Conservation (phyloP, 139 green algal genomes). For the Chlorella vulgaris region DNA sequence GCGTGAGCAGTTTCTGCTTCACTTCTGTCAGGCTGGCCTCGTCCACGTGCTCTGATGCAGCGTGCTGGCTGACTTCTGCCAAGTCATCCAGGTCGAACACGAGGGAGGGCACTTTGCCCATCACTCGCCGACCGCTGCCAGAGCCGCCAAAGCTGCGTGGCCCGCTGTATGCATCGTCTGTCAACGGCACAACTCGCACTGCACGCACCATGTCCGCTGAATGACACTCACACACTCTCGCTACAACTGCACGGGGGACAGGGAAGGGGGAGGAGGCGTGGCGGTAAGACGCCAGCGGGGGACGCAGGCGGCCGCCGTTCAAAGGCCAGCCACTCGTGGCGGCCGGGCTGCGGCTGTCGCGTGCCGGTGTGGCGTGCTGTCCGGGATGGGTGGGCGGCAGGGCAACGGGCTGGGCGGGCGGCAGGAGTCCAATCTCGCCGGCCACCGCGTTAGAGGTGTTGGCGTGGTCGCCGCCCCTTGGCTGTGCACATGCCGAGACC, state of each 20-base stretch:
- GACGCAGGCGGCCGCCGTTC: too few relatives aligned
- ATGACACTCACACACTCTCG: not conserved
- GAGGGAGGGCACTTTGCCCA: slow-evolving; percentile 57
- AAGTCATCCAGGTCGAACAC: slow-evolving; percentile 61
- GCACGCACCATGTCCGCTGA: slow-evolving; percentile 17
- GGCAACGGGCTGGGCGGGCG: too few relatives aligned
- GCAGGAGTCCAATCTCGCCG: too few relatives aligned
- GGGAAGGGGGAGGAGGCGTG: too few relatives aligned
- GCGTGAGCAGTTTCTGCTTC: not conserved
- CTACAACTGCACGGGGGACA: not conserved
- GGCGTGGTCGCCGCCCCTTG: too few relatives aligned
- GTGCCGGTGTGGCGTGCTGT: too few relatives aligned
- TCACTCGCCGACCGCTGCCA: not conserved
- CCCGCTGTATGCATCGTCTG: not conserved
- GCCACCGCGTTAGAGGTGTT: too few relatives aligned
- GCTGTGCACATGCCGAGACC: too few relatives aligned
- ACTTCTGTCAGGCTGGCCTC: not conserved
- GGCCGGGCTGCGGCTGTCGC: too few relatives aligned
- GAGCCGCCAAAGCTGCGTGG: slow-evolving; percentile 7
- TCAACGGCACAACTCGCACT: slow-evolving; percentile 20
- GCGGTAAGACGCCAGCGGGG: too few relatives aligned
- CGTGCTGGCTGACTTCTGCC: not conserved
- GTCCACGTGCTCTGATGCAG: not conserved
- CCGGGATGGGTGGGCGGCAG: too few relatives aligned
- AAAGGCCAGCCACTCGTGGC: too few relatives aligned